Evolutionary conservation across 139 green algal genomes (phyloP).

Genomic region (Mychonastes homosphaera): DNA sequence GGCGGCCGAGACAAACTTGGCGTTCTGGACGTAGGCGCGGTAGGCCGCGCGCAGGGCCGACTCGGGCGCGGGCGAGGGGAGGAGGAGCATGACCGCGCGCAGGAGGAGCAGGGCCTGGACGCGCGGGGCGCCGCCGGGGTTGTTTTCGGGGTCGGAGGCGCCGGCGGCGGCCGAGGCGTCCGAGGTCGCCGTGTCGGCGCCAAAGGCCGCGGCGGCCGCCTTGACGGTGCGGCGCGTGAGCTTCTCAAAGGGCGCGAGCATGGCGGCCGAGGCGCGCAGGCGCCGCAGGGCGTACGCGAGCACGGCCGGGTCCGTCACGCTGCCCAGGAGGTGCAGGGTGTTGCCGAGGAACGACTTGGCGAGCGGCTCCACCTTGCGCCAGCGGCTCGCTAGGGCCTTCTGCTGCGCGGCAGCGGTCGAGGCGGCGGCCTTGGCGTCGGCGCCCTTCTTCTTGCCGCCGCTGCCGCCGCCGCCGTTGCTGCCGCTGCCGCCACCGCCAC

Average conservation of each 20-base stretch:
- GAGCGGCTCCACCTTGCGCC: conserved; percentile 62
- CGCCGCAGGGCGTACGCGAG: conserved; percentile 66
- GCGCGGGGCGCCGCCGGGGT: not conserved
- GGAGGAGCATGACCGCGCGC: conserved; percentile 53
- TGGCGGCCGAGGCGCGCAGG: conserved; percentile 44
- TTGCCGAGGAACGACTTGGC: conserved; percentile 88
- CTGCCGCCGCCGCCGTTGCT: not conserved
- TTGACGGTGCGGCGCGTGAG: conserved; percentile 65
- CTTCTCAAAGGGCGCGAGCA: conserved; percentile 61
- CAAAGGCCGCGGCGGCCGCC: conserved; percentile 61
- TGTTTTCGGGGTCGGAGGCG: no score
- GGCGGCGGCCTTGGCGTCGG: not conserved
- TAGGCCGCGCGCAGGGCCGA: conserved; percentile 54
- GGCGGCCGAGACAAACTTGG: conserved; percentile 78
- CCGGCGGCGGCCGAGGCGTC: not conserved
- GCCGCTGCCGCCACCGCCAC: conserved; percentile 1
- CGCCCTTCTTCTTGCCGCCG: not conserved
- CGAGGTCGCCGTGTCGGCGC: conserved; percentile 31
- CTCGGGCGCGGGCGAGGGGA: conserved; percentile 55
- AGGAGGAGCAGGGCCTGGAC: conserved; percentile 69
- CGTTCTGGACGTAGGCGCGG: conserved; percentile 57
- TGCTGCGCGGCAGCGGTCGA: not conserved
- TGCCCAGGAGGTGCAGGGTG: conserved; percentile 74
- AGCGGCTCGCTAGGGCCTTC: conserved; percentile 11
- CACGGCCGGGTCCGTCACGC: conserved; percentile 57